Evolutionary conservation across 495 filamentous ascomycete species (phyloP).

Genomic region (Penicillium egyptiacum): DNA sequence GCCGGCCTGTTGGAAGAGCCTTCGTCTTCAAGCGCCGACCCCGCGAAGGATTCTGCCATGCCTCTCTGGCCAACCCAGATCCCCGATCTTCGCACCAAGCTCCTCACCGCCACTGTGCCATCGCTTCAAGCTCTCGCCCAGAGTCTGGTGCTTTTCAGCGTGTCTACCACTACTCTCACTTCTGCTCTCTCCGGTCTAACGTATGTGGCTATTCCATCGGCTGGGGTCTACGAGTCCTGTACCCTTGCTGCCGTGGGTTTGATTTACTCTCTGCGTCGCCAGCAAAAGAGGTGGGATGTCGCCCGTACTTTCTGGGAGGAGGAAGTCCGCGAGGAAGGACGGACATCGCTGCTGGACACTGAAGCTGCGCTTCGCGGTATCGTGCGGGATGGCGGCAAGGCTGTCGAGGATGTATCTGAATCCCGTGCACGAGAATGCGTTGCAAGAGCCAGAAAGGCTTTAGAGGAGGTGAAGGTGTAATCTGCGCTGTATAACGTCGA

Average conservation of each 20-base stretch:
- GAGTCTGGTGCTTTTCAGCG: constrained; percentile 69
- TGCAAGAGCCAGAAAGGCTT: constrained; percentile 54
- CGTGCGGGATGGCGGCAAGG: constrained; percentile 51
- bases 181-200: constrained; percentile 65
- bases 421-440: constrained; percentile 51
- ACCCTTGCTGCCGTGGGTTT: constrained; percentile 77
- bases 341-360: constrained; percentile 65
- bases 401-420: constrained; percentile 35
- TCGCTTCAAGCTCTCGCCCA: constrained; percentile 79
- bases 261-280: constrained; percentile 66
- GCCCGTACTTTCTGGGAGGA: constrained; percentile 70
- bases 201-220: constrained; percentile 59
- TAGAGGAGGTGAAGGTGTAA: constrained; percentile 45
- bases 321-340: constrained; percentile 76
- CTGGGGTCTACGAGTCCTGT: constrained; percentile 69
- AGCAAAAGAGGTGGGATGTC: constrained; percentile 79
- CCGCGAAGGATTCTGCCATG: constrained; percentile 14
- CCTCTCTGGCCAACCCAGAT: constrained; percentile 49
- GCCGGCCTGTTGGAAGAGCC: constrained; percentile 52
- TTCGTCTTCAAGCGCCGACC: constrained; percentile 12
- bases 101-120: constrained; percentile 65
- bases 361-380: constrained; percentile 63
- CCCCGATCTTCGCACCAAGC: constrained; percentile 45
- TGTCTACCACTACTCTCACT: constrained; percentile 62
- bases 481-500: background rate